Evolutionary conservation across 306 rosid genomes (phyloP), one percentile per base, ranked within the genome.

Genomic region (Prosopis cineraria): DNA sequence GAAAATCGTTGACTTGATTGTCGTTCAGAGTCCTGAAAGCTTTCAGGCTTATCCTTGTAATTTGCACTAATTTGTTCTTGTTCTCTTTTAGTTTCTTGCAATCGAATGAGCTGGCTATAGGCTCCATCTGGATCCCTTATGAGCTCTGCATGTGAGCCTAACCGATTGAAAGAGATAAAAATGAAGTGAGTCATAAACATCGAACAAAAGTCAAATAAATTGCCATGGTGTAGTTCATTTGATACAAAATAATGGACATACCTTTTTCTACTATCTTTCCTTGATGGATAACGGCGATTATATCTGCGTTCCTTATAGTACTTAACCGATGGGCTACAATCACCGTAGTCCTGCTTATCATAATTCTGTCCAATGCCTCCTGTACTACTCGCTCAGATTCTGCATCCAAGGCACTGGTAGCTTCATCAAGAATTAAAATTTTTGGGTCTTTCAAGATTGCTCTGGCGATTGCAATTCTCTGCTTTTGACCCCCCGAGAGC

Each of bases 251-350:
- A 69, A 39, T 66, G 45, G 59, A 10, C 16, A 3, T 83, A 91
- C 93, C 96, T 83, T 81, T 87, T 65, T 91, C 91, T 10, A 89
- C 91, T 68, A 91, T 85, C 65, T 78, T 87, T 65, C 96, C 93
- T 69, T 76, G 85, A 48, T 91, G 89, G 74, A 91, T 84, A n/a
- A 91, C 93, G 22, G 93, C 93, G 67, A 90, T 90, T 45, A 75
- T 81, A 43, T 88, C 84, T 1, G 86, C 91, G 41, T 87, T 89
- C 64, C 84, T 84, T 79, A 91, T 80, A 20, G 96, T 91, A 78
- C 87, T 87, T 56, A 91, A 83, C 31, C 97, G 93, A 68, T 91
- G 97, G 20, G 97, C 97, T 37, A 91, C 97, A 72, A 91, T 47
- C 6, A 91, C 80, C 5, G 93, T 91, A n/a, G 93, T 91, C 56